Percentiles rank a stretch among this genome's conserved stretches.
Conservation (phyloP, 2,329 filamentous ascomycete species). For the Ophiocordyceps camponoti-floridani region DNA sequence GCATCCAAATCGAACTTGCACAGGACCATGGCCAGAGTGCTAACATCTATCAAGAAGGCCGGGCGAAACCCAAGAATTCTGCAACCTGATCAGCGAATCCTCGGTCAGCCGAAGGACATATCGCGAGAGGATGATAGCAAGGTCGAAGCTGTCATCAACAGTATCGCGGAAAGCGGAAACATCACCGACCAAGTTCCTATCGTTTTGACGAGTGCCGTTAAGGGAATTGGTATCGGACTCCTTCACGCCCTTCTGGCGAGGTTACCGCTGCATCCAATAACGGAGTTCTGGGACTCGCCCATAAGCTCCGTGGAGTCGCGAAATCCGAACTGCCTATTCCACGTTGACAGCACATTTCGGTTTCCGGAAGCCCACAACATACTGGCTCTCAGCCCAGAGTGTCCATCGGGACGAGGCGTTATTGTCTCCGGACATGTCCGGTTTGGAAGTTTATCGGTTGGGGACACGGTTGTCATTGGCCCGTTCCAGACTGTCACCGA, state of each 20-base stretch:
- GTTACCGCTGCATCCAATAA: conserved; percentile 48
- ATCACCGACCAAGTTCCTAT: conserved; percentile 53
- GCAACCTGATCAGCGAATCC: conserved; percentile 29
- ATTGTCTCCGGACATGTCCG: conserved; percentile 74
- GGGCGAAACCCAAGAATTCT: conserved; percentile 61
- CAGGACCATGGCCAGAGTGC: conserved; percentile 51
- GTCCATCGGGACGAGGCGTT: conserved; percentile 31
- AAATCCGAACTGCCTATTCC: conserved; percentile 54
- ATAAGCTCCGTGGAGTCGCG: conserved; percentile 38
- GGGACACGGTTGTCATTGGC: conserved; percentile 61
- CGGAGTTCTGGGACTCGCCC: conserved; percentile 31
- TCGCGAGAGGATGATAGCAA: conserved; percentile 36
- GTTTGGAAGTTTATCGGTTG: conserved; percentile 60
- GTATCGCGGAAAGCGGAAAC: conserved; percentile 24
- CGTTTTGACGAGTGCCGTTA: conserved; percentile 71
- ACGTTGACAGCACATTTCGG: conserved; percentile 80
- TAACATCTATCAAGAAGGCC: conserved; percentile 60
- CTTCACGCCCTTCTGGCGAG: conserved; percentile 66
- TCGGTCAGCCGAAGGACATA: conserved; percentile 37
- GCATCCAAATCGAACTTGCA: conserved; percentile 57
- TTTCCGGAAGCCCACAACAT: conserved; percentile 41
- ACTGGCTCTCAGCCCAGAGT: conserved; percentile 4
- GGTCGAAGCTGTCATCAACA: conserved; percentile 34
- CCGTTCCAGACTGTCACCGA: conserved; percentile 47
- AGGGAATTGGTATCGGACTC: conserved; percentile 63